A percentile compares a stretch with the other conserved stretches of the same genome.
phyloP scores from a whole-genome alignment of 2,329 filamentous ascomycete genomes.

The Fusarium nisikadoi region DNA sequence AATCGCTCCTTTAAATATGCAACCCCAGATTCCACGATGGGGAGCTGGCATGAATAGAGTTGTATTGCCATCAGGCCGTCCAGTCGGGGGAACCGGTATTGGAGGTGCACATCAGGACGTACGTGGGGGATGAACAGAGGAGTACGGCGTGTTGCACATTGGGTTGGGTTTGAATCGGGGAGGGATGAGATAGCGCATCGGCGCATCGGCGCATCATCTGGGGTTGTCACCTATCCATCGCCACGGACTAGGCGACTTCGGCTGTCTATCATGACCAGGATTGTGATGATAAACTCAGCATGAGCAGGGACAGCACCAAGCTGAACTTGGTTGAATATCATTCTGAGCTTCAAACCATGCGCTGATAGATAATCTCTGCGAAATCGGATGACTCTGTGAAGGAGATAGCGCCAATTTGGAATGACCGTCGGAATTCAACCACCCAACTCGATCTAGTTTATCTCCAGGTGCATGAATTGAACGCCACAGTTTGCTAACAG shows the following conservation, averaged over 20 bases:
- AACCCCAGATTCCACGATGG: slow-evolving; percentile 16
- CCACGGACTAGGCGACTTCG: slow-evolving; percentile 9
- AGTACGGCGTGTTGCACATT: slow-evolving; percentile 9
- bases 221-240: slow-evolving; percentile 1
- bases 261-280: background rate
- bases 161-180: slow-evolving; percentile 20
- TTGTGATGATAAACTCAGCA: background rate
- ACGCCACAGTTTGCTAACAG: slow-evolving; percentile 4
- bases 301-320: background rate
- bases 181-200: slow-evolving; percentile 29
- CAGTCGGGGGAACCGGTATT: slow-evolving; percentile 12
- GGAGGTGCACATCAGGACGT: slow-evolving; percentile 22
- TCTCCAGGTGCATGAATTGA: slow-evolving; percentile 20
- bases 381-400: background rate
- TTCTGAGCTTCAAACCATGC: background rate
- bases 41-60: background rate
- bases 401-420: slow-evolving; percentile 3
- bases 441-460: slow-evolving; percentile 36
- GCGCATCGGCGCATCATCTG: slow-evolving; percentile 8
- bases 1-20: slow-evolving; percentile 13
- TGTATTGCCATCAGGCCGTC: slow-evolving; percentile 31
- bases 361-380: background rate
- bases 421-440: slow-evolving; percentile 3
- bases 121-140: slow-evolving; percentile 38
- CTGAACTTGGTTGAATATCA: background rate